These are phyloP conservation scores for Cicer judaicum DNA, from an alignment of 306 rosid species.

Conservation along the genomic window DNA sequence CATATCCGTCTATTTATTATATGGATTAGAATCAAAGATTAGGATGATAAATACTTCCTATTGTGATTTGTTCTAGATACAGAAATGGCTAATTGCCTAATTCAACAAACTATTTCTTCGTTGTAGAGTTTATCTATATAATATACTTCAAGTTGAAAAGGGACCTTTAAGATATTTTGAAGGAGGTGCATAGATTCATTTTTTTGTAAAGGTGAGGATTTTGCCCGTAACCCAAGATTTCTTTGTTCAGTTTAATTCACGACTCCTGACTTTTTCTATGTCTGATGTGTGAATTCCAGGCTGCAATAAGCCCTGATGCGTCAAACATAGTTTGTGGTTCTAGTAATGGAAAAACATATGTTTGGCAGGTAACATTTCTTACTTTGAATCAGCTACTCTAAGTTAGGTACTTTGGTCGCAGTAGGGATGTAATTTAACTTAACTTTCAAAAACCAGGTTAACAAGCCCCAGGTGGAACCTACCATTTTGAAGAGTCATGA, in stretches of 20 bases:
- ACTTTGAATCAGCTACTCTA: conserved; percentile 8
- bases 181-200: conserved; percentile 78
- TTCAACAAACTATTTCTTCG: background rate
- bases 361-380: conserved; percentile 78
- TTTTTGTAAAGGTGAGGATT: conserved; percentile 83
- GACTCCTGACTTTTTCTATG: too few relatives aligned
- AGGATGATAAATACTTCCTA: background rate
- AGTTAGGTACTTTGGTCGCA: conserved; percentile 10
- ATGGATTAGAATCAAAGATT: too few relatives aligned
- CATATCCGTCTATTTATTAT: too few relatives aligned
- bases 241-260: conserved; percentile 18
- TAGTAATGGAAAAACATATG: conserved; percentile 75
- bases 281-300: too few relatives aligned
- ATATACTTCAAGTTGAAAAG: conserved; percentile 81
- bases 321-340: conserved; percentile 83
- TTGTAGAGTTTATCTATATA: conserved; percentile 77
- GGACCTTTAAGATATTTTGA: conserved; percentile 77
- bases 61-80: background rate
- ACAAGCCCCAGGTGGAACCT: conserved; percentile 52
- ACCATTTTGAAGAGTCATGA: too few relatives aligned
- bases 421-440: conserved; percentile 31
- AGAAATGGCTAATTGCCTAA: background rate
- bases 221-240: background rate
- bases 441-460: conserved; percentile 61
- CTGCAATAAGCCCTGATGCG: conserved; percentile 91